A percentile compares a stretch with the other conserved stretches of the same genome.
Evolutionary conservation across 768 basidiomycete genomes (phyloP).

Genomic region (Baorangia bicolor): DNA sequence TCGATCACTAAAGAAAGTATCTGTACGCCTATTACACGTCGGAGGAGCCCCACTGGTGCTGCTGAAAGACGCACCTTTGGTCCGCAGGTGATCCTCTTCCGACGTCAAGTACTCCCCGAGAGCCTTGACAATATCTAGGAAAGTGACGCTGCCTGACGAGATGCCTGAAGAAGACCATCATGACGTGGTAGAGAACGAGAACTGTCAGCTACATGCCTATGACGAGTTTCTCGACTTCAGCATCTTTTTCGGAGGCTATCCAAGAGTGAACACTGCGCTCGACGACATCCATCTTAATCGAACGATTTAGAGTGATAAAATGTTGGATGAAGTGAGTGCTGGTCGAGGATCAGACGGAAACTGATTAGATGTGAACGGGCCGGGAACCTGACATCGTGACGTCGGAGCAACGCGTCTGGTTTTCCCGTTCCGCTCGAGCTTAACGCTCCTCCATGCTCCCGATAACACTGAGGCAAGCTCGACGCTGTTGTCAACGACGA

Average conservation of each 20-base stretch:
- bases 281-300: conserved; percentile 39
- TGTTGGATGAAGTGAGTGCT: not conserved
- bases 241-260: conserved; percentile 62
- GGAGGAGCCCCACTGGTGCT: not conserved
- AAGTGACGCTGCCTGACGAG: conserved; percentile 52
- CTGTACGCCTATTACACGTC: conserved; percentile 63
- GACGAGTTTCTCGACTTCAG: conserved; percentile 58
- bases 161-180: conserved; percentile 39
- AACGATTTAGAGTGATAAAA: not conserved
- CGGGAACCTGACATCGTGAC: not conserved
- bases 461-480: conserved; percentile 17
- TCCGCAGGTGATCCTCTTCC: conserved; percentile 74
- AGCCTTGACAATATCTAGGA: conserved; percentile 81
- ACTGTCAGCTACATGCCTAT: conserved; percentile 45
- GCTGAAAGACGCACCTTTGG: conserved; percentile 60
- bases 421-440: conserved; percentile 7
- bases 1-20: conserved; percentile 73
- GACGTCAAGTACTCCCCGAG: conserved; percentile 87
- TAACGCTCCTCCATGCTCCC: conserved; percentile 20
- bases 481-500: conserved; percentile 21
- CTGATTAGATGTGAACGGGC: conserved; percentile 12
- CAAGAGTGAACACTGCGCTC: conserved; percentile 66
- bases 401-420: conserved; percentile 2
- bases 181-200: not conserved
- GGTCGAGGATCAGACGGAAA: not conserved